Base-by-base conservation (phyloP, 352 stramenopile species). In the Phytophthora fragariae region DNA sequence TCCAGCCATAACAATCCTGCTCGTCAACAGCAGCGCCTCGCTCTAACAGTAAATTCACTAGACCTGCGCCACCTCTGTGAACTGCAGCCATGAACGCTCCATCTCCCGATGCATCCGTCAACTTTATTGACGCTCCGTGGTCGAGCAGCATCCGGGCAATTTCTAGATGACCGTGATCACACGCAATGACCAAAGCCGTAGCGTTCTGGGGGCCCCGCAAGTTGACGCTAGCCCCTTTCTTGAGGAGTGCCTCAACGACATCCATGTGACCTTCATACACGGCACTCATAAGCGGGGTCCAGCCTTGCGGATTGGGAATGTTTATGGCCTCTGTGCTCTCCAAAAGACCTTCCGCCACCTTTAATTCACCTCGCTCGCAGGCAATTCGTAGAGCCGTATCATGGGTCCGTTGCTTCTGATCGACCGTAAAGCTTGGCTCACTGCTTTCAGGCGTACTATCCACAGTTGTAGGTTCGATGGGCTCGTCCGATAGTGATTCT, bases 381-480 rank as follows among this genome's bases (percentile, higher is more conserved):
- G 65, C 65, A 56, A 44, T 54, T 46, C 44, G 9, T 12, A 71
- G n/a, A 2, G 63, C 63, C 12, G 54, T 70, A 27, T 49, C 56
- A 3, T 35, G 35, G 29, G 52, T 71, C 4, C 59, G 29, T 19
- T 65, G 44, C 29, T 65, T 65, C 7, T 65, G 59, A 19, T 65
- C 59, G 1, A 57, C 47, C 6, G 14, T 55, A 3, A 14, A 50
- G 15, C n/a, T 50, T 2, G 15, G 15, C 17, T 10, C 15, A 50
- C 12, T 11, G 15, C 5, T 50, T 50, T 50, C 41, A 50, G 41
- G 17, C 15, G 41, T 19, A 2, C 15, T 50, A 27, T 27, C 24
- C 24, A 27, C 24, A 21, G 2, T 31, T 4, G 27, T 31, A 31
- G 41, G 41, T 19, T 50, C 41, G 9, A 31, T 31, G 12, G 1